Conservation (phyloP, 495 filamentous ascomycete genomes). For the Penicillium turbatum region DNA sequence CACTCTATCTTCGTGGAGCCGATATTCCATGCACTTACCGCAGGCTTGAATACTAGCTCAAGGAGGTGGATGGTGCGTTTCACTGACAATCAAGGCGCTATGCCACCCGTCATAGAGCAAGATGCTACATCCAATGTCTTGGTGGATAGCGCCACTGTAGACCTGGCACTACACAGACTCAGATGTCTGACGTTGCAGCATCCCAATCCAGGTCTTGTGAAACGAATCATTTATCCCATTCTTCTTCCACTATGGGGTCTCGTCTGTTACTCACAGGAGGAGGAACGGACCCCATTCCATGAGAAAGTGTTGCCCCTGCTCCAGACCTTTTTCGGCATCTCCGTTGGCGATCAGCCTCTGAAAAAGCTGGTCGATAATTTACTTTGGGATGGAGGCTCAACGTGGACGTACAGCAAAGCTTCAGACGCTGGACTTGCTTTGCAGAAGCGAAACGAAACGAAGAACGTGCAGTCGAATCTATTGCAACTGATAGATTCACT, state of each 20-base stretch:
- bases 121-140: constrained; percentile 9
- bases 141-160: constrained; percentile 23
- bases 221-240: constrained; percentile 60
- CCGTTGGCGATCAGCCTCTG: constrained; percentile 39
- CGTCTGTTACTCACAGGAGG: constrained; percentile 48
- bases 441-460: constrained; percentile 15
- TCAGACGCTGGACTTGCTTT: constrained; percentile 35
- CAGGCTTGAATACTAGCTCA: constrained; percentile 34
- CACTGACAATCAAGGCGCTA: constrained; percentile 6
- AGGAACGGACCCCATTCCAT: constrained; percentile 25
- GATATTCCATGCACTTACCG: constrained; percentile 58
- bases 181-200: constrained; percentile 57
- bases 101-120: not conserved
- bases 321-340: constrained; percentile 47
- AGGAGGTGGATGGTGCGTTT: constrained; percentile 22
- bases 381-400: constrained; percentile 48
- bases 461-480: constrained; percentile 26
- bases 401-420: constrained; percentile 44
- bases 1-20: constrained; percentile 67
- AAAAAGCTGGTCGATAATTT: constrained; percentile 46
- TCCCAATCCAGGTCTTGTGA: constrained; percentile 69
- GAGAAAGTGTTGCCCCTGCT: constrained; percentile 35
- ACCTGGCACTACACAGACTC: constrained; percentile 52
- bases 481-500: constrained; percentile 39
- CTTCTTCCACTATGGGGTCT: constrained; percentile 68